Conservation (phyloP, 176 grass and related monocot genomes). For the Oryza meyeriana region DNA sequence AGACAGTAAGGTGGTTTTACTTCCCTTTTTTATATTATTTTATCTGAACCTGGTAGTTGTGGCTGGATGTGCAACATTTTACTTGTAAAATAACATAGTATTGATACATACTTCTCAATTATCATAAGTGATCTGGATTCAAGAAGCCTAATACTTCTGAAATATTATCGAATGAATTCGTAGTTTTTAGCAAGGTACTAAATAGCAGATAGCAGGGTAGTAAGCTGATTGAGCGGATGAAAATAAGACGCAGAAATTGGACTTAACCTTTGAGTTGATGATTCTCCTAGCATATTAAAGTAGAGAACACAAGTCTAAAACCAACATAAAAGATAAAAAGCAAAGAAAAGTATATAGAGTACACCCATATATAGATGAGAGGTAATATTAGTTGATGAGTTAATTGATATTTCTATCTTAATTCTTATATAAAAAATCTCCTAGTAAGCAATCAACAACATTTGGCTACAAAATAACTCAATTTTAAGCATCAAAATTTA, state of each 20-base stretch:
- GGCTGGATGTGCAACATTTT: background rate
- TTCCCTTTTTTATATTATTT: background rate
- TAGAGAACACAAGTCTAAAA: background rate
- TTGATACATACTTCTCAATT: background rate
- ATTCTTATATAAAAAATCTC: background rate
- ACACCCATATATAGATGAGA: background rate
- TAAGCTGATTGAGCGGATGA: too few species aligned
- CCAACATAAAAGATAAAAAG: background rate
- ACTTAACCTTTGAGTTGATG: too few species aligned
- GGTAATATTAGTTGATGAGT: too few species aligned
- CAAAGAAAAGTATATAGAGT: background rate
- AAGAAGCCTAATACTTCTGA: background rate
- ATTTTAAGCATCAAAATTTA: background rate
- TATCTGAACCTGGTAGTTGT: background rate
- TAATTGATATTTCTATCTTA: too few species aligned
- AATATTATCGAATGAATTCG: background rate
- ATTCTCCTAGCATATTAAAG: background rate
- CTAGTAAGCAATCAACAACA: background rate
- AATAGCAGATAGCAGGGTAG: too few species aligned
- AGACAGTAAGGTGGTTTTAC: conserved; percentile 63
- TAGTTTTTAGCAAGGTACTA: background rate
- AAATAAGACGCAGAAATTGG: too few species aligned
- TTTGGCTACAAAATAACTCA: background rate
- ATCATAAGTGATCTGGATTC: background rate
- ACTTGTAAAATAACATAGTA: background rate